Percentiles rank a stretch among this genome's conserved stretches.
Conservation (phyloP, 2,329 filamentous ascomycete species). For the Penicillium corylophilum region DNA sequence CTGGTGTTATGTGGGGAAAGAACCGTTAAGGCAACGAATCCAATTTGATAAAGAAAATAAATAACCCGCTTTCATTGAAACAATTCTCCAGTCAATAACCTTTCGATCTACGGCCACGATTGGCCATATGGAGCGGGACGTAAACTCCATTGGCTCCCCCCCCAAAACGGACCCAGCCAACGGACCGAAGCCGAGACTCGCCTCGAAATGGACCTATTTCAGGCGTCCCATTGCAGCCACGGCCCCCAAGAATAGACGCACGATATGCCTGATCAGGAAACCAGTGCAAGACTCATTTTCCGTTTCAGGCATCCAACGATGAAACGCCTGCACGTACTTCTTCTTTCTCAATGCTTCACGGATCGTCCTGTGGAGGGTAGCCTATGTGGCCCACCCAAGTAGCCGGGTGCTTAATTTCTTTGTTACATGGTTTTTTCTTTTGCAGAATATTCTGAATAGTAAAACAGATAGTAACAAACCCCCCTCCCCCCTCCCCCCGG, state of each 20-base stretch:
- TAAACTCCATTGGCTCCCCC: slow-evolving; percentile 12
- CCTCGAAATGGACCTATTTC: slow-evolving; percentile 1
- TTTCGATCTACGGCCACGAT: slow-evolving; percentile 12
- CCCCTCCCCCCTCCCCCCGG: too few species aligned
- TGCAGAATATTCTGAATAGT: too few species aligned
- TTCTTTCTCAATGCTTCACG: not conserved
- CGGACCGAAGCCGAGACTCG: not conserved
- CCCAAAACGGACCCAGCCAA: slow-evolving; percentile 4
- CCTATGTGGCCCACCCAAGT: not conserved
- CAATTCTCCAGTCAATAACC: slow-evolving; percentile 11
- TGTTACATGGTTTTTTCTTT: too few species aligned
- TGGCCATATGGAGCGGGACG: slow-evolving; percentile 3
- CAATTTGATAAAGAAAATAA: not conserved
- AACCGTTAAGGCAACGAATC: not conserved
- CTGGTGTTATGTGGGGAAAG: not conserved
- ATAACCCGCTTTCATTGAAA: not conserved
- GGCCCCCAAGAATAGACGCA: slow-evolving; percentile 9
- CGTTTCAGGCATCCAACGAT: slow-evolving; percentile 2
- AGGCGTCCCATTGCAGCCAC: slow-evolving; percentile 12
- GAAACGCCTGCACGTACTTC: slow-evolving; percentile 2
- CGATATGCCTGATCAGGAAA: slow-evolving; percentile 1
- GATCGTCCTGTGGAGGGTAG: not conserved
- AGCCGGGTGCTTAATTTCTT: not conserved
- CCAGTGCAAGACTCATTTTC: not conserved
- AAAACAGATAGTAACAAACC: too few species aligned